Conservation (phyloP, 2,329 filamentous ascomycete genomes). For the Arthrobotrys musiformis region DNA sequence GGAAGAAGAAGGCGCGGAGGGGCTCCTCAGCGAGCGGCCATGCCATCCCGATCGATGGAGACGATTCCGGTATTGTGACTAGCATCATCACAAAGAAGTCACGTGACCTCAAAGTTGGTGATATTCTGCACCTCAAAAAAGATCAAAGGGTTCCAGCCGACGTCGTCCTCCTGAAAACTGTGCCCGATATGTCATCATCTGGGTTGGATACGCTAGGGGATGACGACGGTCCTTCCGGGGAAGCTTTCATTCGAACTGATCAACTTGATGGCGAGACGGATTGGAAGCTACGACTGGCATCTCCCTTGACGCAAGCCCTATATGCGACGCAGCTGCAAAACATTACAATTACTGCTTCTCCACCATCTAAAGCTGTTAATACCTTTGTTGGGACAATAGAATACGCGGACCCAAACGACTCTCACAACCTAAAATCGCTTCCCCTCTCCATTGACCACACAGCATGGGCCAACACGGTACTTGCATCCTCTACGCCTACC, state of each 20-base stretch:
- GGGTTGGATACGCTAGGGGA: conserved; percentile 61
- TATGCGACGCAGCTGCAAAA: conserved; percentile 75
- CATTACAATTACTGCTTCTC: conserved; percentile 79
- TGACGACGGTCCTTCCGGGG: conserved; percentile 70
- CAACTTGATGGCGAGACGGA: conserved; percentile 98
- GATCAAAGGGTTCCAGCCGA: conserved; percentile 94
- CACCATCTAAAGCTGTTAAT: conserved; percentile 92
- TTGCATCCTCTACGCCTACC: conserved; percentile 89
- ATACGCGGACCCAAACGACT: conserved; percentile 42
- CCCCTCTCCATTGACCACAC: conserved; percentile 95
- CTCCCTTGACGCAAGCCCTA: conserved; percentile 83
- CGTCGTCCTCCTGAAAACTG: conserved; percentile 89
- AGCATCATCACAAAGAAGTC: conserved; percentile 76
- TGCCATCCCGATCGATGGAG: conserved; percentile 57
- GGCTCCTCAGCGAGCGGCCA: conserved; percentile 45
- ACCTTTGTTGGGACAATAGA: conserved; percentile 89
- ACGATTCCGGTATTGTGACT: conserved; percentile 25
- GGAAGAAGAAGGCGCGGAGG: conserved; percentile 57
- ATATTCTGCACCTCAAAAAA: conserved; percentile 91
- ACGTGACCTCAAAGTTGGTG: conserved; percentile 88
- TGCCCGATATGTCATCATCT: conserved; percentile 65
- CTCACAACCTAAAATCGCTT: conserved; percentile 68
- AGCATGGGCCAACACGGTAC: conserved; percentile 97
- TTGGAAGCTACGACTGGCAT: conserved; percentile 94
- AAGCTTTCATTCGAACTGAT: conserved; percentile 97